Evolutionary conservation across 352 stramenopile species (phyloP).

Genomic region (Globisporangium mamillatum): DNA sequence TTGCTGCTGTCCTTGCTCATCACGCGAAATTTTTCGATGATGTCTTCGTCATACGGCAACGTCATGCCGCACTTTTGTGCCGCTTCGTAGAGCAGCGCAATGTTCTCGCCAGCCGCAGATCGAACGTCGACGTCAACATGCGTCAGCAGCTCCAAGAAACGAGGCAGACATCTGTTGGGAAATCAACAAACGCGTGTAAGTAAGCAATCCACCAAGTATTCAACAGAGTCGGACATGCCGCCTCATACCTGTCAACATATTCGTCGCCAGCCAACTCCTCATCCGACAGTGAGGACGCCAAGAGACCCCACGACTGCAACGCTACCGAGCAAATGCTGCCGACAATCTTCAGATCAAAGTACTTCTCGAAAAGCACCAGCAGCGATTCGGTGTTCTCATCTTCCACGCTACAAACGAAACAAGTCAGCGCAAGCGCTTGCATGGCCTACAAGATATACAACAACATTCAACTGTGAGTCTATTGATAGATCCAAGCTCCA

Average conservation of each 20-base stretch:
- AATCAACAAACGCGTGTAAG: background rate
- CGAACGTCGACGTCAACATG: conserved; percentile 82
- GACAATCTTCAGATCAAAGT: conserved; percentile 64
- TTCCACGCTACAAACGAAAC: conserved; percentile 77
- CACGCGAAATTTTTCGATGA: conserved; percentile 61
- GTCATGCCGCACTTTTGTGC: conserved; percentile 42
- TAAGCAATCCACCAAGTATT: background rate
- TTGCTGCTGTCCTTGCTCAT: conserved; percentile 90
- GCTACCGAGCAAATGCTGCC: conserved; percentile 61
- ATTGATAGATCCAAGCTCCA: background rate
- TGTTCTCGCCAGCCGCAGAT: conserved; percentile 80
- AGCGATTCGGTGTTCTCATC: conserved; percentile 73
- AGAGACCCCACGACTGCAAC: conserved; percentile 70
- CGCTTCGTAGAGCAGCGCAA: conserved; percentile 79
- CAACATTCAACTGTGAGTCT: conserved; percentile 2
- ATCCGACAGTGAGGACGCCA: conserved; percentile 61
- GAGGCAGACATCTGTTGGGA: conserved; percentile 49
- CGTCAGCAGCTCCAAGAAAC: conserved; percentile 68
- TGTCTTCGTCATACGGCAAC: conserved; percentile 60
- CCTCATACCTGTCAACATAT: conserved; percentile 56
- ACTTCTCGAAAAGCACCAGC: conserved; percentile 59
- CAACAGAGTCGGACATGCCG: background rate
- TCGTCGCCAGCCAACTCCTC: conserved; percentile 46
- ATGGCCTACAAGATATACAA: conserved; percentile 39
- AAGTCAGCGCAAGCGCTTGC: conserved; percentile 65